Evolutionary conservation across 805 yeast species (phyloP), one percentile per base, ranked within the genome.

Genomic region (Candida nanaspora): DNA sequence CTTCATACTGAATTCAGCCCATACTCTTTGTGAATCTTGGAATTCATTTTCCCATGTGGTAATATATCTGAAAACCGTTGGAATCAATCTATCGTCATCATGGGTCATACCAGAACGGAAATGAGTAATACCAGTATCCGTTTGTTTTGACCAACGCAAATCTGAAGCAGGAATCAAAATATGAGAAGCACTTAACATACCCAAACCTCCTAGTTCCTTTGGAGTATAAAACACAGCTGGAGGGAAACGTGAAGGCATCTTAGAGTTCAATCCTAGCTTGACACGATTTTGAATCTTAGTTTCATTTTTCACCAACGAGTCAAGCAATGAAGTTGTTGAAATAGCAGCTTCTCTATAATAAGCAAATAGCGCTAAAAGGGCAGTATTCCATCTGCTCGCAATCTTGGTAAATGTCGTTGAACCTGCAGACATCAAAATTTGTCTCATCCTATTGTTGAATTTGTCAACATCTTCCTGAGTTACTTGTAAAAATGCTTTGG

Each of bases 211-310:
- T 3, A 93, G 65, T 58, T 93, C 99, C 51, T 89, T 91, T 0
- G 98, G 98, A 0, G 98, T 88, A 57, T 93, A 93, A 54, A 93
- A 93, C 0, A 93, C 98, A 3, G 97, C 97, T 0, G 98, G 99
- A 3, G 99, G 99, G 64, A 93, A 93, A 41, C 99, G 71, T 0
- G 96, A 81, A 1, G 99, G 99, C 99, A 93, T 93, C 62, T 93
- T 93, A 13, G 98, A 91, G 53, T 93, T 93, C 45, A 93, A 70
- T 0, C 98, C 98, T 66, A 91, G 75, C 57, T 93, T 93, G 16
- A 93, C 96, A 48, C 95, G 72, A 41, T 89, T 93, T 62, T 93
- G 99, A 35, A 93, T 82, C 54, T 85, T 82, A 0, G 96, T 89
- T 55, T 93, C 99, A 49, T 94, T 78, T 53, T 84, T 86, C 10